phyloP scores from a whole-genome alignment of 2,329 filamentous ascomycete species.

The Colletotrichum filicis region DNA sequence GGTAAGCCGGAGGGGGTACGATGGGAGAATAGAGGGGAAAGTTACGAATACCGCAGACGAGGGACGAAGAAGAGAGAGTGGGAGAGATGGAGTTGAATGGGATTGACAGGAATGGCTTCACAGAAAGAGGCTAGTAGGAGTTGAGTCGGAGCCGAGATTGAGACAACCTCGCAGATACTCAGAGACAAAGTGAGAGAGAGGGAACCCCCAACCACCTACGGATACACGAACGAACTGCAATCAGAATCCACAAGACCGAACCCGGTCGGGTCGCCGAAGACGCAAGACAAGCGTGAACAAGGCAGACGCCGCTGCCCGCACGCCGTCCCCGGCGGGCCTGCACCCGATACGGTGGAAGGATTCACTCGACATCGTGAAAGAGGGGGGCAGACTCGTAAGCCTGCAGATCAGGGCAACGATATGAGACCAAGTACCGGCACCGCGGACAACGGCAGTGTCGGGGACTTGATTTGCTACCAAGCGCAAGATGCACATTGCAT shows the following conservation, averaged over 20 bases:
- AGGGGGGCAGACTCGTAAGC: constrained; percentile 28
- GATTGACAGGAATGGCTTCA: background rate
- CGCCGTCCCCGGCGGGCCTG: constrained; percentile 4
- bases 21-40: background rate
- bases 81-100: background rate
- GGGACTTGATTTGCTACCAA: constrained; percentile 5
- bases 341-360: constrained; percentile 23
- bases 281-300: constrained; percentile 3
- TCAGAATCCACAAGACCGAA: background rate
- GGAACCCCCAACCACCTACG: constrained; percentile 4
- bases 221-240: background rate
- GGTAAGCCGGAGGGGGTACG: constrained; percentile 1
- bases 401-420: constrained; percentile 30
- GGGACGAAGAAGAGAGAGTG: background rate
- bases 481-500: background rate
- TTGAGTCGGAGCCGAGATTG: background rate
- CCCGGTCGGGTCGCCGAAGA: constrained; percentile 15
- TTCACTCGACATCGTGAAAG: constrained; percentile 17
- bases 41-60: background rate
- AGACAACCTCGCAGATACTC: background rate
- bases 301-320: background rate
- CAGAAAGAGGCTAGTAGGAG: background rate
- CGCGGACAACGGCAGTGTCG: background rate
- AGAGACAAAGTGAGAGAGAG: background rate
- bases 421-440: constrained; percentile 17